Base-by-base conservation (phyloP, 163 green algal species). In the Chlamydomonas reinhardtii region DNA sequence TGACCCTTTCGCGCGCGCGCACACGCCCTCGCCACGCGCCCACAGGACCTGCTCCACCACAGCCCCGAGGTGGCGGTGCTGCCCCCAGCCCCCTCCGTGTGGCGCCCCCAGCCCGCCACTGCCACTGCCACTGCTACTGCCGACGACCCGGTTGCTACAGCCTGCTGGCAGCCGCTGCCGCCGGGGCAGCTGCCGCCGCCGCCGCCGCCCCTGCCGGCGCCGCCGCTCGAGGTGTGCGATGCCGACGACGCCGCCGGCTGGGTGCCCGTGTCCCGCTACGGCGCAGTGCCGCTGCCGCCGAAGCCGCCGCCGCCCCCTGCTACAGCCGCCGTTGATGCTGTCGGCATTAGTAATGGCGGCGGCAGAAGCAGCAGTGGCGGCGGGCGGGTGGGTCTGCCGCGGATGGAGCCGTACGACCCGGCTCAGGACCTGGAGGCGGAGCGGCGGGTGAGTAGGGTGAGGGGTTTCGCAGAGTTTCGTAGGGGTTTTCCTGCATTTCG, bases 331-430 rank as follows among this genome's bases (percentile, higher is more conserved):
- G 19, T 35, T 22, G 20, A 2, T 24, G 34, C 25, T 2, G 39
- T 14, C 39, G 39, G 39, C 39, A 48, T 5, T 48, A 48, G n/a
- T n/a, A 27, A 2, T 20, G 32, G 32, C 29, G 22, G 8, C 76
- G 54, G 61, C 76, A 52, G 35, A 12, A 43, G 62, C 27, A 39
- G 11, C 6, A 0, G 17, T 35, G 17, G 56, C 56, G 35, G 24
- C 48, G 17, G 12, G 20, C 29, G 29, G 56, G 24, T 25, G 4
- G 48, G 25, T 1, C 29, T 56, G 9, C 79, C 79, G 4, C 79
- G 79, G 17, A 29, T 86, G n/a, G 79, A 86, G 54, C 79, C 34
- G 32, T 86, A 86, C 69, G 32, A 86, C 69, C 48, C 79, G 4
- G 34, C 69, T 0, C 20, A 2, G 27, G 79, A 86, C 69, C 54